Conservation (phyloP, 768 basidiomycete species). For the Boletus pseudo-olivaceus region DNA sequence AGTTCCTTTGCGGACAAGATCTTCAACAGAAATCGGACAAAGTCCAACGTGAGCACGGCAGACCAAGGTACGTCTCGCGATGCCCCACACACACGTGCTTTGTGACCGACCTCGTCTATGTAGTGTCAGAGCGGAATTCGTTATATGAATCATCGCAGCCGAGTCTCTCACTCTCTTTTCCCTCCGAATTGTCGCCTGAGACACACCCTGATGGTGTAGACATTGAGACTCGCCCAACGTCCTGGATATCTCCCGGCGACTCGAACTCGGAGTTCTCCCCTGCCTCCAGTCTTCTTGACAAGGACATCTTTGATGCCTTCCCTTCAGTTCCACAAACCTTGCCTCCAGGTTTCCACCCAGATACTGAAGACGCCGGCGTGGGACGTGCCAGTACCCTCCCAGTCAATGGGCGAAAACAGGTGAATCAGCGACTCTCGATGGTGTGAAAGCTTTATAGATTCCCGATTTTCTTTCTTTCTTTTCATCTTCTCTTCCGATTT, state of each 20-base stretch:
- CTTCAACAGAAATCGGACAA: constrained; percentile 52
- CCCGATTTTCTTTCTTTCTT: neutral
- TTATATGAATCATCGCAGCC: constrained; percentile 26
- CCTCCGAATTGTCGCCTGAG: constrained; percentile 17
- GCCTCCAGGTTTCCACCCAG: constrained; percentile 31
- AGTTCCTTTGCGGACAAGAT: constrained; percentile 61
- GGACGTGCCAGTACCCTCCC: constrained; percentile 26
- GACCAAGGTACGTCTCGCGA: constrained; percentile 38
- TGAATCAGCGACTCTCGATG: constrained; percentile 22
- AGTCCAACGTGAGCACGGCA: constrained; percentile 46
- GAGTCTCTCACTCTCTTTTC: constrained; percentile 20
- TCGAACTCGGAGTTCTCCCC: constrained; percentile 41
- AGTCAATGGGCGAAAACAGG: constrained; percentile 27
- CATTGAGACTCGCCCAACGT: constrained; percentile 33
- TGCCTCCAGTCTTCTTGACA: constrained; percentile 42
- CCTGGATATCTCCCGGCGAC: constrained; percentile 47
- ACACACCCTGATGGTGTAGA: constrained; percentile 13
- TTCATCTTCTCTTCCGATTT: neutral
- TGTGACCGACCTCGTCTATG: neutral
- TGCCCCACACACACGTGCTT: neutral
- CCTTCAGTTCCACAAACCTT: constrained; percentile 61
- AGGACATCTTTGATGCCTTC: constrained; percentile 65
- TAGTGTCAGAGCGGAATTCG: constrained; percentile 25
- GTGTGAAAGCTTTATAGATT: constrained; percentile 17
- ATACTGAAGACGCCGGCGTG: constrained; percentile 6